A percentile compares a stretch with the other conserved stretches of the same genome.
These are phyloP conservation scores for Cladosporium austrohemisphaericum DNA, from an alignment of 2,329 filamentous ascomycete species.

Conservation along the genomic window DNA sequence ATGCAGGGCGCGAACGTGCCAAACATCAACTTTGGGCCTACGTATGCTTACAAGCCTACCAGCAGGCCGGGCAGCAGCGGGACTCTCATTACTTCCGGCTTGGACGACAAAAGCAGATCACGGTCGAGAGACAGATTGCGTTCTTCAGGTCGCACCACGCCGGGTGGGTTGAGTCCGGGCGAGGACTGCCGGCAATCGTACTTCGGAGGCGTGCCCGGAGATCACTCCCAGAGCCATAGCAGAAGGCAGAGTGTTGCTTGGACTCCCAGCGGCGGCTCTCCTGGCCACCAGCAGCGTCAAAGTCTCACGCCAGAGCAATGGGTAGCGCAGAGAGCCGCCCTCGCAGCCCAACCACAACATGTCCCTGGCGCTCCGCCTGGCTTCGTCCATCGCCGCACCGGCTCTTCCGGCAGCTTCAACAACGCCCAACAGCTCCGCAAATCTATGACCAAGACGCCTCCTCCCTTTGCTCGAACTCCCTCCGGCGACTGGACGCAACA, in stretches of 20 bases:
- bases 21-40: slow-evolving; percentile 80
- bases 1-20: slow-evolving; percentile 58
- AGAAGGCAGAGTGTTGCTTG: slow-evolving; percentile 67
- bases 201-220: slow-evolving; percentile 28
- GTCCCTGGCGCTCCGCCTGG: slow-evolving; percentile 33
- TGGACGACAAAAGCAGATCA: slow-evolving; percentile 23
- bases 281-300: slow-evolving; percentile 45
- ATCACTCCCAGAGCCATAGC: slow-evolving; percentile 41
- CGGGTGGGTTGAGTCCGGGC: slow-evolving; percentile 21
- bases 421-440: slow-evolving; percentile 21
- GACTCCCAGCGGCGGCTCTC: slow-evolving; percentile 65
- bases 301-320: slow-evolving; percentile 73
- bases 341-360: slow-evolving; percentile 51
- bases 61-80: slow-evolving; percentile 55
- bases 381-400: slow-evolving; percentile 27
- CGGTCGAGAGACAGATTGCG: slow-evolving; percentile 23
- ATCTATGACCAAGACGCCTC: slow-evolving; percentile 35
- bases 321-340: slow-evolving; percentile 70
- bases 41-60: slow-evolving; percentile 62
- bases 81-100: slow-evolving; percentile 42
- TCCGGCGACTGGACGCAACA: slow-evolving; percentile 43
- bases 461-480: slow-evolving; percentile 41
- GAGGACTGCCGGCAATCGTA: slow-evolving; percentile 32
- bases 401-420: slow-evolving; percentile 20
- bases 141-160: slow-evolving; percentile 16